These are phyloP conservation scores for Hygrophorus russula DNA, from an alignment of 768 basidiomycete species.

Conservation along the genomic window DNA sequence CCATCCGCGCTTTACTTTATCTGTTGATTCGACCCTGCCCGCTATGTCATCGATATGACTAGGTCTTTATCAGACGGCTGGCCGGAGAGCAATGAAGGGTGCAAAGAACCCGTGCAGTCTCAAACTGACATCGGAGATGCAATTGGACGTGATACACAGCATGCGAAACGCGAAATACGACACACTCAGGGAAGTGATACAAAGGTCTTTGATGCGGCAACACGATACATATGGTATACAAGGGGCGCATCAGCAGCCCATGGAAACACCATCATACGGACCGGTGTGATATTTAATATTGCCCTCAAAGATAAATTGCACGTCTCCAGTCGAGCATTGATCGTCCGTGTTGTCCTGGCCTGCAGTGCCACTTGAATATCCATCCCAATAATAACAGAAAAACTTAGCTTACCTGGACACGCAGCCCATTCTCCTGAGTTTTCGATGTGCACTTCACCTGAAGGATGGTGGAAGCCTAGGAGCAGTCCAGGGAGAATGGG, in stretches of 20 bases:
- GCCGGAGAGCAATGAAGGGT: no score
- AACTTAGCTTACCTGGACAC: constrained; percentile 34
- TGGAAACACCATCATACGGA: constrained; percentile 4
- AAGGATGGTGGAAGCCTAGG: constrained; percentile 32
- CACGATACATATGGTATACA: no score
- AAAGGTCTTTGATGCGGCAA: no score
- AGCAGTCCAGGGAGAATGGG: constrained; percentile 28
- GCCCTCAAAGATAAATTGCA: constrained; percentile 29
- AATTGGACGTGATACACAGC: no score
- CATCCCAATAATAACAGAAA: neutral
- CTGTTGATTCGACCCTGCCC: no score
- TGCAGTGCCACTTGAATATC: constrained; percentile 11
- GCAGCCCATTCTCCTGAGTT: constrained; percentile 37
- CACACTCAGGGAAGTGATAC: no score
- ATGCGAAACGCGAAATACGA: no score
- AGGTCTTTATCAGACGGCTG: no score
- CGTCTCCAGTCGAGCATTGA: constrained; percentile 33
- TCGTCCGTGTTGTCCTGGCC: constrained; percentile 48
- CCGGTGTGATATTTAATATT: constrained; percentile 23
- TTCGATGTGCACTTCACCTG: constrained; percentile 41
- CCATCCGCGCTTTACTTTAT: no score
- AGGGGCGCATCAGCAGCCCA: constrained; percentile 4
- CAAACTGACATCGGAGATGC: no score
- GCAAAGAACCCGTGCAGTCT: no score
- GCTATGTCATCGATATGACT: no score